These are phyloP conservation scores for Discostella stelligeroides DNA, from an alignment of 108 stramenopile species.

Conservation along the genomic window DNA sequence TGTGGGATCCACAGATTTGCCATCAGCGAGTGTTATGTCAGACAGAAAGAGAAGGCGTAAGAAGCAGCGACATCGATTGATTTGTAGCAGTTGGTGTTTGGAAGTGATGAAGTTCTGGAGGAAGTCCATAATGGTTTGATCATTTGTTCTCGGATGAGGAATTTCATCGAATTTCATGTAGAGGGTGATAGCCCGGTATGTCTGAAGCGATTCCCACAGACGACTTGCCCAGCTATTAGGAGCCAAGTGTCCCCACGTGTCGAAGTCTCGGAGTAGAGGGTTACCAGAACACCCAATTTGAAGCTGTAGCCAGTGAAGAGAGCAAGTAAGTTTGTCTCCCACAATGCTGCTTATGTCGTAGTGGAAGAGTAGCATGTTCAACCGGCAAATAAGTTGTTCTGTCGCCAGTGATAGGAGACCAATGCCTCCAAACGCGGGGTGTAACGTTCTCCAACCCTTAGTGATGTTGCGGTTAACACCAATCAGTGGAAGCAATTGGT, in stretches of 20 bases:
- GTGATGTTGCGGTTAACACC: background rate
- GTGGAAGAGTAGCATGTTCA: background rate
- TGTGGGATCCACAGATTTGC: too few relatives aligned
- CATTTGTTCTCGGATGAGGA: background rate
- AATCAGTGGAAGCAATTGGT: background rate
- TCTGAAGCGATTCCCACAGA: background rate
- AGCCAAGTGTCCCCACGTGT: background rate
- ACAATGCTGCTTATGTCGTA: background rate
- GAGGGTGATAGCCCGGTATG: background rate
- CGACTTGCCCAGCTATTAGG: background rate
- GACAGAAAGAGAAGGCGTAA: too few relatives aligned
- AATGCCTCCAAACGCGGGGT: background rate
- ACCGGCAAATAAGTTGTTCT: constrained; percentile 4
- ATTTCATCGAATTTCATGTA: background rate
- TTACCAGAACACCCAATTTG: too few relatives aligned
- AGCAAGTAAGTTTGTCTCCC: background rate
- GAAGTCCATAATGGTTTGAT: background rate
- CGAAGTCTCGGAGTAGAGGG: too few relatives aligned
- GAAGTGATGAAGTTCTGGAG: background rate
- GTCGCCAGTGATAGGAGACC: background rate
- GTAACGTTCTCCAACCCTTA: background rate
- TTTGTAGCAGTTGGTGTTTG: background rate
- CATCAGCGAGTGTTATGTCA: too few relatives aligned
- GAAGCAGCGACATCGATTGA: background rate
- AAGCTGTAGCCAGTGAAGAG: too few relatives aligned